Evolutionary conservation across 2,329 filamentous ascomycete species (phyloP).

Genomic region (Alternaria postmessia): DNA sequence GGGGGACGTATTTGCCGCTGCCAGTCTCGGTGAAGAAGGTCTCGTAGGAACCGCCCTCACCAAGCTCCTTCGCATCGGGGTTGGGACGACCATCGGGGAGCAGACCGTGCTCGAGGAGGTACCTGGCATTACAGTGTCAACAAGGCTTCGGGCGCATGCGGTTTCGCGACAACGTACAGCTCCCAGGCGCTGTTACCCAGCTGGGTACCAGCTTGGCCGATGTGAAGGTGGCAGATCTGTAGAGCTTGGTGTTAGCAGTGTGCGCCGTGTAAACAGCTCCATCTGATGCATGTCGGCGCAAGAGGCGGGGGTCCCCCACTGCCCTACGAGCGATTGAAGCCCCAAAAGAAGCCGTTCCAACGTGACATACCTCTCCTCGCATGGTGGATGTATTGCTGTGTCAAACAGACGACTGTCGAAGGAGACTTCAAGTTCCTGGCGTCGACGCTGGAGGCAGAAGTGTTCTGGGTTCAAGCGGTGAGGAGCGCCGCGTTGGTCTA

Average conservation of each 20-base stretch:
- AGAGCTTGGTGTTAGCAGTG: constrained; percentile 25
- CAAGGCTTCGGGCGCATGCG: constrained; percentile 12
- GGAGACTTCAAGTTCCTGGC: constrained; percentile 23
- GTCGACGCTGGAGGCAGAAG: constrained; percentile 22
- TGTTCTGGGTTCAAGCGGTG: constrained; percentile 24
- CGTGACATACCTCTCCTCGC: constrained; percentile 52
- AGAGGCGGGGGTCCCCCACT: constrained; percentile 8
- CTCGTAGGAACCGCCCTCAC: constrained; percentile 71
- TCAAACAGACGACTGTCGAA: constrained; percentile 47
- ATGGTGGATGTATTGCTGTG: constrained; percentile 47
- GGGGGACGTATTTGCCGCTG: constrained; percentile 75
- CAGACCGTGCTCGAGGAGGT: constrained; percentile 76
- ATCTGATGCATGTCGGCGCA: constrained; percentile 16
- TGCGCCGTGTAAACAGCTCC: background rate
- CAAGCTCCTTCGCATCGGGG: constrained; percentile 66
- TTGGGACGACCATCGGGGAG: constrained; percentile 70
- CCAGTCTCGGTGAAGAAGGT: constrained; percentile 79
- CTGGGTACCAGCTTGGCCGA: constrained; percentile 77
- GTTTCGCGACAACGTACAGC: constrained; percentile 63
- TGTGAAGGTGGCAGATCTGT: constrained; percentile 72
- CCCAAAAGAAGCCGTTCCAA: constrained; percentile 4
- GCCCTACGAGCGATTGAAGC: background rate
- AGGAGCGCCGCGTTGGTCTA: constrained; percentile 28
- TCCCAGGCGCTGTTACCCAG: constrained; percentile 79
- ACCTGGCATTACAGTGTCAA: constrained; percentile 57